Base-by-base conservation (phyloP, 192 early-diverging fungal genomes). In the Coemansia sp. region DNA sequence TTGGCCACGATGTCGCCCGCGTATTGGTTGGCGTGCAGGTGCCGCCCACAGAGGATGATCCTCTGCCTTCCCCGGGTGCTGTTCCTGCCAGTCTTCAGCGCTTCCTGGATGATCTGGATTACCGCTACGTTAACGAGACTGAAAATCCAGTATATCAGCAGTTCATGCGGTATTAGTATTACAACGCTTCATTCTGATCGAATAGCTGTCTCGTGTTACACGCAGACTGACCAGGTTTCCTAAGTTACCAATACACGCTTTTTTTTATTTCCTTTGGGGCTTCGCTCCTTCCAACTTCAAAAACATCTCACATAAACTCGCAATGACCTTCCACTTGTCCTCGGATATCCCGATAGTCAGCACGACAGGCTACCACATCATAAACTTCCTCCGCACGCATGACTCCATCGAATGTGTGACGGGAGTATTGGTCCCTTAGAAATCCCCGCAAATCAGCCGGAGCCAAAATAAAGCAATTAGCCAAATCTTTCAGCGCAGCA, bases 21-120 rank as follows among this genome's bases (percentile, higher is more conserved):
- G 95, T 98, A 4, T 72, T 98, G 64, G 89, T 92, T 6, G 97
- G 96, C 23, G 87, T 99, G 51, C 96, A 99, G 75, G 95, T 97
- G 20, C 91, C 92, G 11, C 78, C 86, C 22, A 74, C 82, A 17
- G 85, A 85, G 33, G 72, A 74, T 9, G 78, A 78, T 27, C 27
- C 6, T 79, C 75, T 9, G 46, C 19, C 11, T 53, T 1, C 10
- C 51, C 50, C 39, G 1, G 80, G 61, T 46, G 61, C 68, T 17
- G 53, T 82, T 29, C 83, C 83, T 0, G 23, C 23, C 20, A 24
- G 63, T 30, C 93, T 99, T 72, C 87, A 90, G 63, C 67, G 56
- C n/a, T 96, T 93, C 68, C 71, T 97, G 59, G 77, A 86, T n/a
- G 84, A 88, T 14, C 85, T 97, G 11, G 86, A 87, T 63, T 98